Conservation (phyloP, 163 green algal species). For the Coccomyxa subellipsoidea region DNA sequence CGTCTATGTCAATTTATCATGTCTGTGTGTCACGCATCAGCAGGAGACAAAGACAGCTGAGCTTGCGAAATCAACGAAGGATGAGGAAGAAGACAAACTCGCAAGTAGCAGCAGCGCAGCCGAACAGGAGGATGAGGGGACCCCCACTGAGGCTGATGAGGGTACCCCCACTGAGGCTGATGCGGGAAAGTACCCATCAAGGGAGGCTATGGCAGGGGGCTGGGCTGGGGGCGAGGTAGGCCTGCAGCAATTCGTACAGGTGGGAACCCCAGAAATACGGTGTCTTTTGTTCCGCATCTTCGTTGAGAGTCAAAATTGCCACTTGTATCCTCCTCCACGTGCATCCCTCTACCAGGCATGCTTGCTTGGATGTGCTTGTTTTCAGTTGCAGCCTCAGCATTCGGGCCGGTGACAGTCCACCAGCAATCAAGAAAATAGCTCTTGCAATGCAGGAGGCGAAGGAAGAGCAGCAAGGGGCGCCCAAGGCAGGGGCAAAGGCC, state of each 20-base stretch:
- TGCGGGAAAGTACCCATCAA: constrained; percentile 17
- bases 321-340: no score
- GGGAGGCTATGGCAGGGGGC: constrained; percentile 12
- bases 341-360: constrained; percentile 3
- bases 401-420: neutral
- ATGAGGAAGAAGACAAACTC: neutral
- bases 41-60: constrained; percentile 8
- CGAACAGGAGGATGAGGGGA: neutral
- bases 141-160: neutral
- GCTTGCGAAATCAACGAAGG: neutral
- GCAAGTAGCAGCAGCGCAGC: neutral
- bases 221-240: constrained; percentile 42
- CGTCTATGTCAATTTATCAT: neutral
- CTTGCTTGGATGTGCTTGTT: neutral
- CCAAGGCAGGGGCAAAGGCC: neutral
- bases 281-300: no score
- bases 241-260: constrained; percentile 32
- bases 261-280: no score
- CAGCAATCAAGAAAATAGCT: neutral
- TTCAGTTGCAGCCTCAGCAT: neutral
- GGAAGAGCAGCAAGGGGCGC: neutral
- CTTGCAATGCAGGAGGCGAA: neutral
- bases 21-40: neutral
- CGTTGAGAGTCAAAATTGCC: no score
- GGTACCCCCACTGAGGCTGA: neutral